phyloP scores from a whole-genome alignment of 1,139 yeast species.

The Scheffersomyces quercinus region DNA sequence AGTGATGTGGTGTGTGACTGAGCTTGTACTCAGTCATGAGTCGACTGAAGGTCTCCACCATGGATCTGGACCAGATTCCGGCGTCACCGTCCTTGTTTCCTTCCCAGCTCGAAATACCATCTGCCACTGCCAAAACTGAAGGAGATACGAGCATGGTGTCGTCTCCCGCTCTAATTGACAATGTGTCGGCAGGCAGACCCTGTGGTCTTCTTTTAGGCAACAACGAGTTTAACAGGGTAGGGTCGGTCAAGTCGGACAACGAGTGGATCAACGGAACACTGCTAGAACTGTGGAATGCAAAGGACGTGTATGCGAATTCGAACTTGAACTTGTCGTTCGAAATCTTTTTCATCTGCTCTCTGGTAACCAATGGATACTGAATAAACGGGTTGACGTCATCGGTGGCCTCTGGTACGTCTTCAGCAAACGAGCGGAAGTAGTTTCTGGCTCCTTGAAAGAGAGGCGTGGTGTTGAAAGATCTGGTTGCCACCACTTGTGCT shows the following conservation, averaged over 20 bases:
- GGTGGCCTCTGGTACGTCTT: slow-evolving; percentile 17
- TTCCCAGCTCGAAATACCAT: slow-evolving; percentile 66
- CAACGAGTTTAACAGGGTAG: slow-evolving; percentile 46
- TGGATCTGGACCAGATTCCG: slow-evolving; percentile 58
- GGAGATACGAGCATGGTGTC: slow-evolving; percentile 65
- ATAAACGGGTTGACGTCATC: slow-evolving; percentile 40
- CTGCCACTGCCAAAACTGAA: slow-evolving; percentile 57
- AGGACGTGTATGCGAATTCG: slow-evolving; percentile 48
- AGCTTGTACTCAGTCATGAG: slow-evolving; percentile 49
- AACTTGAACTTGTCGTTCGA: slow-evolving; percentile 44
- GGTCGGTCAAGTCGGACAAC: slow-evolving; percentile 52
- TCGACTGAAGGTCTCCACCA: slow-evolving; percentile 54
- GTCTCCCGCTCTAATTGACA: slow-evolving; percentile 58
- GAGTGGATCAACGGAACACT: slow-evolving; percentile 48
- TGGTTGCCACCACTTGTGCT: no score
- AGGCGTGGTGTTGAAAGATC: no score
- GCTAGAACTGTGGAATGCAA: slow-evolving; percentile 48
- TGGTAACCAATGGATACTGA: slow-evolving; percentile 42
- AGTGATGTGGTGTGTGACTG: slow-evolving; percentile 43
- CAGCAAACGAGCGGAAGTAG: slow-evolving; percentile 21
- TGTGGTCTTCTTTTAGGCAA: slow-evolving; percentile 54
- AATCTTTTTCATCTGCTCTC: slow-evolving; percentile 38
- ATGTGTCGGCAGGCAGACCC: slow-evolving; percentile 55
- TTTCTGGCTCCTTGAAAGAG: slow-evolving; percentile 28
- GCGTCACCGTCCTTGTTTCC: slow-evolving; percentile 39